These are phyloP conservation scores for Miamiensis avidus DNA, from an alignment of 169 alveolate species.

Conservation along the genomic window DNA sequence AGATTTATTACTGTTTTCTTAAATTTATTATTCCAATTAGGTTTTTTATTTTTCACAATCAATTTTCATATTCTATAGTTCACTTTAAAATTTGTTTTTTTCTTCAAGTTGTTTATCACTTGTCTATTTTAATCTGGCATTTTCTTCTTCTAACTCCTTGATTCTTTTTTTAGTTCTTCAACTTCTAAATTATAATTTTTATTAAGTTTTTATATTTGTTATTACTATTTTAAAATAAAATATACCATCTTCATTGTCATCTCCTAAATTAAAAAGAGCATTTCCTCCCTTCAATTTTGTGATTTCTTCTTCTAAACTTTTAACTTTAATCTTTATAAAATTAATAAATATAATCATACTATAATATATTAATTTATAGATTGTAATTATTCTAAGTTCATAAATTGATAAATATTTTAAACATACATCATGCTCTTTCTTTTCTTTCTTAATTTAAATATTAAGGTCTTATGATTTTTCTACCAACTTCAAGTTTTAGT, in stretches of 20 bases:
- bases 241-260: not conserved
- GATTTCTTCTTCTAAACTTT: not conserved
- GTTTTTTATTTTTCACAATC: too few relatives aligned
- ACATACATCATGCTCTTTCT: not conserved
- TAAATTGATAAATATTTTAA: too few relatives aligned
- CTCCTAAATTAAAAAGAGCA: not conserved
- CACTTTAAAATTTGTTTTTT: too few relatives aligned
- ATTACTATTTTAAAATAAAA: too few relatives aligned
- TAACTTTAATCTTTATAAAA: not conserved
- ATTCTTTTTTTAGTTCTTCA: not conserved
- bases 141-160: not conserved
- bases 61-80: not conserved
- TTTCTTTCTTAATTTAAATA: too few relatives aligned
- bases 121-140: not conserved
- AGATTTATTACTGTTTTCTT: too few relatives aligned
- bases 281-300: not conserved
- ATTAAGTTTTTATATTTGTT: too few relatives aligned
- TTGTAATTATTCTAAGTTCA: too few relatives aligned
- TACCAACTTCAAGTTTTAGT: not conserved
- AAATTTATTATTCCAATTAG: too few relatives aligned
- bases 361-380: too few relatives aligned
- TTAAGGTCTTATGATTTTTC: not conserved
- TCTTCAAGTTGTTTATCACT: not conserved
- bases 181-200: not conserved
- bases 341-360: too few relatives aligned